Evolutionary conservation across 805 yeast genomes (phyloP).

Genomic region (Kodamaea laetipori): DNA sequence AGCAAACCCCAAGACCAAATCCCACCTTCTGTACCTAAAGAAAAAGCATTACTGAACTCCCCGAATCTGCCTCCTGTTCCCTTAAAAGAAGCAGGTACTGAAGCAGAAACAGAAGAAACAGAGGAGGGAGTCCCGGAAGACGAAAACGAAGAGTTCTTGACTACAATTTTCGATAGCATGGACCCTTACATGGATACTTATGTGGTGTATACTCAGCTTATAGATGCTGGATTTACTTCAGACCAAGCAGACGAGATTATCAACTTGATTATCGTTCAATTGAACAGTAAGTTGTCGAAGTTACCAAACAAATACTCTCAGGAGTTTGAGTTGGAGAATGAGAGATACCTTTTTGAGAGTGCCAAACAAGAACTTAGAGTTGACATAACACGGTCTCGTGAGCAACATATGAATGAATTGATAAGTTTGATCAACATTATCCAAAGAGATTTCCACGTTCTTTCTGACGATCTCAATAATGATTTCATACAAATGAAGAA

Average conservation of each 20-base stretch:
- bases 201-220: constrained; percentile 55
- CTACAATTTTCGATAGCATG: constrained; percentile 59
- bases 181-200: constrained; percentile 51
- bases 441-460: constrained; percentile 69
- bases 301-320: constrained; percentile 52
- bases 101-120: background rate
- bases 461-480: constrained; percentile 72
- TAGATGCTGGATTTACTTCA: constrained; percentile 57
- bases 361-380: constrained; percentile 85
- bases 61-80: background rate
- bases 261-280: constrained; percentile 46
- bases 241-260: constrained; percentile 64
- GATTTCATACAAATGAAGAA: constrained; percentile 63
- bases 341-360: constrained; percentile 84
- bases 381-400: constrained; percentile 74
- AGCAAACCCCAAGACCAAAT: too few relatives aligned
- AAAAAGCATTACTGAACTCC: too few relatives aligned
- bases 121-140: constrained; percentile 10
- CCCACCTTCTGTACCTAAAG: background rate
- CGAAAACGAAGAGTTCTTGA: constrained; percentile 32
- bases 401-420: constrained; percentile 64
- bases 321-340: constrained; percentile 78
- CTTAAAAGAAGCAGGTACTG: constrained; percentile 1
- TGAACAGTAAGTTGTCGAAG: constrained; percentile 43
- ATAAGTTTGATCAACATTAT: constrained; percentile 66